phyloP scores from a whole-genome alignment of 2,329 filamentous ascomycete genomes.

The Aspergillus aculeatus region DNA sequence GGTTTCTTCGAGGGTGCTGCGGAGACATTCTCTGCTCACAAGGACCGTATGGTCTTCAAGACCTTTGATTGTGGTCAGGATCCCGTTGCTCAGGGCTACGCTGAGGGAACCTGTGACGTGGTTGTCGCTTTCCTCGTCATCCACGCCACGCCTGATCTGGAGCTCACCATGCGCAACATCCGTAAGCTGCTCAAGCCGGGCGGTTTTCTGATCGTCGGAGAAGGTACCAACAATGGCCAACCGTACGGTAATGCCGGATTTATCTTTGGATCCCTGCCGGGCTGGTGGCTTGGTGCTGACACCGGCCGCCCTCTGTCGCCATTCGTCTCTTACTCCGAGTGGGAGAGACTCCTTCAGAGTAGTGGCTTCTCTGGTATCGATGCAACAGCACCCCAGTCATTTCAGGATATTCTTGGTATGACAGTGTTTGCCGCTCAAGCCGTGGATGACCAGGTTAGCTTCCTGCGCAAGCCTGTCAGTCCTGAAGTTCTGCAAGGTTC shows the following conservation, averaged over 20 bases:
- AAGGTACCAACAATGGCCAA: not conserved
- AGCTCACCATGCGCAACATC: constrained; percentile 29
- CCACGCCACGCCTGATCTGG: constrained; percentile 36
- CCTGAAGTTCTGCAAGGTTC: not conserved
- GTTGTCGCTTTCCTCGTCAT: constrained; percentile 42
- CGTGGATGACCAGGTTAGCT: constrained; percentile 28
- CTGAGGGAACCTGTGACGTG: constrained; percentile 31
- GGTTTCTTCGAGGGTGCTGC: constrained; percentile 9
- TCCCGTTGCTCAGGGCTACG: constrained; percentile 34
- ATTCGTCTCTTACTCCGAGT: not conserved
- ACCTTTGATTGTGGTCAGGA: constrained; percentile 33
- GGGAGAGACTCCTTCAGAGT: constrained; percentile 8
- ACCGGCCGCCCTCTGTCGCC: no score
- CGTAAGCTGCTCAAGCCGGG: constrained; percentile 43
- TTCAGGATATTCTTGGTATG: constrained; percentile 20
- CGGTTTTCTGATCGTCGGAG: constrained; percentile 24
- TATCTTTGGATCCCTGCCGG: not conserved
- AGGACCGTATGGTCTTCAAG: constrained; percentile 30
- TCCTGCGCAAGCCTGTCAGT: constrained; percentile 25
- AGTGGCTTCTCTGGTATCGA: constrained; percentile 19
- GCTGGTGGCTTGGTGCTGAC: not conserved
- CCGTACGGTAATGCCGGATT: no score
- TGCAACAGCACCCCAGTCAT: constrained; percentile 1
- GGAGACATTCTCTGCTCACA: constrained; percentile 22
- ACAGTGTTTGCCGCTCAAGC: constrained; percentile 32